These are phyloP conservation scores for Chrysoporthe puriensis DNA, from an alignment of 2,329 filamentous ascomycete species.

Conservation along the genomic window DNA sequence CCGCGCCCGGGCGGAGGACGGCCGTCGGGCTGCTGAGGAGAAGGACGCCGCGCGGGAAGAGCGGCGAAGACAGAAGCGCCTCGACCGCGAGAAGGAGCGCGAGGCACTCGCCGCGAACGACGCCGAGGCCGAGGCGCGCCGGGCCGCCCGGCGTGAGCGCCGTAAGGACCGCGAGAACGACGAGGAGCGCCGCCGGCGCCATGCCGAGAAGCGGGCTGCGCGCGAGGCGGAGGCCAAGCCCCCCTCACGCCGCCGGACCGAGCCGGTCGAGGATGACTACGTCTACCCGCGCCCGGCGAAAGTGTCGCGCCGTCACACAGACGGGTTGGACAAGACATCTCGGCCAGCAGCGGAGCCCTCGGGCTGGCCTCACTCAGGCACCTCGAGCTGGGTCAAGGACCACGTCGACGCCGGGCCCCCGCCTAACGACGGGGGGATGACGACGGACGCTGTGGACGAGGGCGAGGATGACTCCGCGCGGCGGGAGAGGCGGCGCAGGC, in stretches of 20 bases:
- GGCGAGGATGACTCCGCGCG: constrained; percentile 56
- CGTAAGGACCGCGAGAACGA: constrained; percentile 55
- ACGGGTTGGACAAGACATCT: constrained; percentile 25
- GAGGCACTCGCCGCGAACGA: constrained; percentile 51
- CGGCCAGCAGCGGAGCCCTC: constrained; percentile 34
- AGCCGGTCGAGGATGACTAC: constrained; percentile 49
- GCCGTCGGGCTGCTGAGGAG: constrained; percentile 53
- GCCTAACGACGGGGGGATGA: constrained; percentile 46
- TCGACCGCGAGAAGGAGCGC: constrained; percentile 46
- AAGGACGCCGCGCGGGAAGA: constrained; percentile 38
- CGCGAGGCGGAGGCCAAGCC: constrained; percentile 46
- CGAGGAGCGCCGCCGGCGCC: constrained; percentile 57
- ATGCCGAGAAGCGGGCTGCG: constrained; percentile 54
- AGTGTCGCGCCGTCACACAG: constrained; percentile 30
- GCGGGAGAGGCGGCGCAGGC: constrained; percentile 52
- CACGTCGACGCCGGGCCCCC: constrained; percentile 65
- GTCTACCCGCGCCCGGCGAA: constrained; percentile 44
- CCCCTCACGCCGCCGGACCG: constrained; percentile 46
- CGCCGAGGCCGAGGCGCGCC: constrained; percentile 32
- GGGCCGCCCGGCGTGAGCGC: constrained; percentile 50
- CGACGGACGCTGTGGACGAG: constrained; percentile 44
- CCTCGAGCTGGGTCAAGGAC: constrained; percentile 69
- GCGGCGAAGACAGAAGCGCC: constrained; percentile 42
- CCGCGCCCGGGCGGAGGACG: constrained; percentile 52
- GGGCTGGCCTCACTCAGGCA: constrained; percentile 65